Base-by-base conservation (phyloP, 116 monocot species). In the Trichopus zeylanicus region DNA sequence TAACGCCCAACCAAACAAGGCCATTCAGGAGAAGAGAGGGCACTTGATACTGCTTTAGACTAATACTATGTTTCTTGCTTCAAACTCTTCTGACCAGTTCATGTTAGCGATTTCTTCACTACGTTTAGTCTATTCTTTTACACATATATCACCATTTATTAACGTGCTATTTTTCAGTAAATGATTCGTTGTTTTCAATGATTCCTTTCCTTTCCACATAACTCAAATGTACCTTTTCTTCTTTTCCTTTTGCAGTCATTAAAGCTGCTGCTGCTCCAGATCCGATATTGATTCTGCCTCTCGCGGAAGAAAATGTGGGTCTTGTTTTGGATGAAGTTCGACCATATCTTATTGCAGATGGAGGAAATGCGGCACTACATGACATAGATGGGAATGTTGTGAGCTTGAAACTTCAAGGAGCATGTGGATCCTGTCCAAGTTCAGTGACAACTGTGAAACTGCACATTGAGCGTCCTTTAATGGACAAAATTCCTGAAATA, bases 381-480 rank as follows among this genome's bases (percentile, higher is more conserved):
- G 98, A 98, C 67, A 98, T 98, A 55, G 85, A 91, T 78, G 91
- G 91, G 26, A 88, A 98, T 68, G 68, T 98, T 71, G 88, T 91
- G 12, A 79, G 76, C 53, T 63, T 98, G 73, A 98, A 82, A 75
- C 61, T 98, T 49, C 84, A 91, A 82, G 97, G 97, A 77, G 97
- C 97, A 46, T 98, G 91, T 66, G 97, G 97, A 15, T 98, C 97
- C 22, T 98, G 97, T 26, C 97, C 97, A 48, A 88, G 88, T 53
- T 91, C 97, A 59, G 82, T 91, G 42, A 88, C 75, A 71, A 98
- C 97, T 3, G 80, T 98, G 82, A 91, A 91, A 53, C 75, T 98
- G 85, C 91, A 91, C 26, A 98, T 98, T 68, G 91, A 98, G 38
- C 81, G 80, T 5, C 74, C 85, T 5, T 69, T 98, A 46, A 98